Evolutionary conservation across 1,139 yeast species (phyloP).

Genomic region (Taphrina sp.): DNA sequence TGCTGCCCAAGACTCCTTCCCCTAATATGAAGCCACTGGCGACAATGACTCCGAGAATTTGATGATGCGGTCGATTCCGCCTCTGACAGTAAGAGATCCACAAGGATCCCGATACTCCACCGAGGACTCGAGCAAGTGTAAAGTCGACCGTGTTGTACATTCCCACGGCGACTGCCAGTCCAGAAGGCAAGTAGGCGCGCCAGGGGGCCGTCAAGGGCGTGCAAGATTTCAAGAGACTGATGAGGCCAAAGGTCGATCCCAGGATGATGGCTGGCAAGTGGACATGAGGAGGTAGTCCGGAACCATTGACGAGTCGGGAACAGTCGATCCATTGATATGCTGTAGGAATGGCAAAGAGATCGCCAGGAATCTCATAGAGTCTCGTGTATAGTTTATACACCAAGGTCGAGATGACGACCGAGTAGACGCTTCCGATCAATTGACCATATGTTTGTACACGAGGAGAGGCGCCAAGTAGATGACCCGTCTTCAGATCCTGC

Average conservation of each 20-base stretch:
- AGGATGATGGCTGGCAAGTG: slow-evolving; percentile 61
- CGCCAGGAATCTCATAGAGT: slow-evolving; percentile 81
- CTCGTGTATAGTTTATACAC: slow-evolving; percentile 79
- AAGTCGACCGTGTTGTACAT: slow-evolving; percentile 91
- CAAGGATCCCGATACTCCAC: slow-evolving; percentile 73
- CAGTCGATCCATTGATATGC: slow-evolving; percentile 97
- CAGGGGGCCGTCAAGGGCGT: slow-evolving; percentile 41
- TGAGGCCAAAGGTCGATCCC: slow-evolving; percentile 65
- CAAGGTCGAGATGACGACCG: slow-evolving; percentile 70
- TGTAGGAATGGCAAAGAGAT: slow-evolving; percentile 81
- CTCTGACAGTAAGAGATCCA: slow-evolving; percentile 44
- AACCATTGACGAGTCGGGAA: slow-evolving; percentile 86
- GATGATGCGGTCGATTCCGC: slow-evolving; percentile 34
- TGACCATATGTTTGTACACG: slow-evolving; percentile 89
- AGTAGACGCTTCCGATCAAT: slow-evolving; percentile 79
- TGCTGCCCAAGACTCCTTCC: slow-evolving; percentile 23
- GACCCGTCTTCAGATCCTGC: slow-evolving; percentile 89
- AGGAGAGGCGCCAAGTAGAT: slow-evolving; percentile 86
- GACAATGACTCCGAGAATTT: slow-evolving; percentile 20
- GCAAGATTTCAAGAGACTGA: slow-evolving; percentile 54
- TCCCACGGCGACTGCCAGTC: slow-evolving; percentile 96
- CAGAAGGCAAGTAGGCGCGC: slow-evolving; percentile 72
- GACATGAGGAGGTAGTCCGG: slow-evolving; percentile 81
- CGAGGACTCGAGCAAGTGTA: slow-evolving; percentile 86
- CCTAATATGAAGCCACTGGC: slow-evolving; percentile 30